Evolutionary conservation across 495 filamentous ascomycete genomes (phyloP).

Genomic region (Copromyces sp.): DNA sequence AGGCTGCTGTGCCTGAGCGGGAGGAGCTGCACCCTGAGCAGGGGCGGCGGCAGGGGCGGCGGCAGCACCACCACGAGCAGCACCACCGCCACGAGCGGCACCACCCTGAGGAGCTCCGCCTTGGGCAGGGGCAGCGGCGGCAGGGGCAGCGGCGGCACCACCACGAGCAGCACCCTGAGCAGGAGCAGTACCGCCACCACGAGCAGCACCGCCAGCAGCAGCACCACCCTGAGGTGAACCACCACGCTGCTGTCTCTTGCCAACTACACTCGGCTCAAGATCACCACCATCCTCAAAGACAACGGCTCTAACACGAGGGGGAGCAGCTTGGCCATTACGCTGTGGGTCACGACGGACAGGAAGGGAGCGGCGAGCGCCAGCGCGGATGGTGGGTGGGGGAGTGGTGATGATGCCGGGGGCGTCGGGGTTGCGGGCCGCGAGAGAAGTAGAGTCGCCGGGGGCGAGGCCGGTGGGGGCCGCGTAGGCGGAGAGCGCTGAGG

Average conservation of each 20-base stretch:
- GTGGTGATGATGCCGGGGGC: background rate
- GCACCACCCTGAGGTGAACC: background rate
- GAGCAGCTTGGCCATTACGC: no score
- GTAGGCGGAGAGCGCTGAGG: background rate
- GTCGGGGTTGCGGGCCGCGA: background rate
- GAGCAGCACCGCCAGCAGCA: background rate
- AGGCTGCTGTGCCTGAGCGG: no score
- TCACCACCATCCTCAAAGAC: background rate
- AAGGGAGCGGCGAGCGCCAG: background rate
- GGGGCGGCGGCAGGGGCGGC: background rate
- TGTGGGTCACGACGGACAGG: background rate
- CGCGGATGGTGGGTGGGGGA: background rate
- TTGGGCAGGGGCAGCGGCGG: no score
- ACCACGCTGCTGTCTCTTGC: background rate
- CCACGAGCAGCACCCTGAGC: background rate
- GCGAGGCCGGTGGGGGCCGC: background rate
- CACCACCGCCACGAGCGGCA: background rate
- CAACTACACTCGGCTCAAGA: background rate
- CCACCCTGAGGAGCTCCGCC: no score
- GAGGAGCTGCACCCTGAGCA: no score
- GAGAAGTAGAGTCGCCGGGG: background rate
- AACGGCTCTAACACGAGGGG: background rate
- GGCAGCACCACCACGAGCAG: background rate
- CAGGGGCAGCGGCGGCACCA: background rate
- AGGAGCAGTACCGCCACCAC: background rate